Percentiles rank a stretch among this genome's conserved stretches.
Evolutionary conservation across 2,329 filamentous ascomycete genomes (phyloP).

Genomic region (Mycosphaerella arachidis): DNA sequence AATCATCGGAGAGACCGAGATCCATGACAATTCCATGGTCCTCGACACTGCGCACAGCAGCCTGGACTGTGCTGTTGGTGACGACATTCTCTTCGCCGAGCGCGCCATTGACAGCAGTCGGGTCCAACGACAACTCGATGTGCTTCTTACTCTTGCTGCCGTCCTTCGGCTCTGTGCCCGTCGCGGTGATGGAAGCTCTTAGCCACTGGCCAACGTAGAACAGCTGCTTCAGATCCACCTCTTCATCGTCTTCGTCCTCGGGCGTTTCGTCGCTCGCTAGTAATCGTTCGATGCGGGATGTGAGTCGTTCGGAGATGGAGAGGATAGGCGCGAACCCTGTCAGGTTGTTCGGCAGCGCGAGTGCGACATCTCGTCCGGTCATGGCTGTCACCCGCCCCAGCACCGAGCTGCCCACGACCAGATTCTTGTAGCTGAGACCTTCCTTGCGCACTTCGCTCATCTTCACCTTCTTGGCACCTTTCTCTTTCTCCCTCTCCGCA

Average conservation of each 20-base stretch:
- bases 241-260: constrained; percentile 52
- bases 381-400: constrained; percentile 83
- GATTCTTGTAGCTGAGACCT: constrained; percentile 71
- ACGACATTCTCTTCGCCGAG: constrained; percentile 70
- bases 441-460: constrained; percentile 64
- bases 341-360: constrained; percentile 89
- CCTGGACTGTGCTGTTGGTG: constrained; percentile 74
- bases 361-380: constrained; percentile 69
- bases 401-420: constrained; percentile 79
- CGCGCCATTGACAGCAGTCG: constrained; percentile 66
- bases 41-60: constrained; percentile 84
- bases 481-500: constrained; percentile 27
- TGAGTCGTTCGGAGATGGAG: constrained; percentile 79
- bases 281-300: constrained; percentile 65
- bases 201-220: constrained; percentile 86
- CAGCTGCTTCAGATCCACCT: constrained; percentile 67
- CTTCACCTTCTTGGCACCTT: constrained; percentile 39
- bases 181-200: constrained; percentile 76
- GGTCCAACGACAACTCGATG: constrained; percentile 83
- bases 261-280: constrained; percentile 53
- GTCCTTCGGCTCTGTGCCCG: constrained; percentile 57
- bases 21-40: constrained; percentile 96
- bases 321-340: constrained; percentile 85
- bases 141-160: constrained; percentile 64
- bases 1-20: constrained; percentile 65